phyloP scores from a whole-genome alignment of 305 asterid genomes.

The Salvia sclarea region DNA sequence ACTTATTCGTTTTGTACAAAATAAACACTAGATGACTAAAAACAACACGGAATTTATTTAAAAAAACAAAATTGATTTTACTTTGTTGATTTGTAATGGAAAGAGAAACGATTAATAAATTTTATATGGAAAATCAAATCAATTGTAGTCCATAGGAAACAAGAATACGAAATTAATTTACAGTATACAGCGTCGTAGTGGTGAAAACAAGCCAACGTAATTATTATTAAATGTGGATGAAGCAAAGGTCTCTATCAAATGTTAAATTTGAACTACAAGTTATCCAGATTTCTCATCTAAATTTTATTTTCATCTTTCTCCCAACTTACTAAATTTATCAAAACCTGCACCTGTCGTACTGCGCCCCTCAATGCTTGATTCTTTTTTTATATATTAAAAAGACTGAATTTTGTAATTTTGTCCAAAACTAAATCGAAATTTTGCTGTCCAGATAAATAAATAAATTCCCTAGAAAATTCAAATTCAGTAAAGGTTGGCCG shows the following conservation, averaged over 20 bases:
- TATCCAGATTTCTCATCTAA: not conserved
- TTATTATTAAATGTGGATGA: slow-evolving; percentile 6
- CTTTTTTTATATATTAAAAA: not conserved
- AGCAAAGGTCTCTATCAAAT: not conserved
- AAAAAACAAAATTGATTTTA: no score
- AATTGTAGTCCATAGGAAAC: not conserved
- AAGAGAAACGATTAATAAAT: not conserved
- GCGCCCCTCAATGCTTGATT: no score
- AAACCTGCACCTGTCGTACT: not conserved
- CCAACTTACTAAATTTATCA: not conserved
- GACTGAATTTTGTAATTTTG: no score
- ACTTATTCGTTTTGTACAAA: no score
- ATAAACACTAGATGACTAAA: no score
- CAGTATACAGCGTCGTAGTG: not conserved
- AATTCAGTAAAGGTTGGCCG: slow-evolving; percentile 11
- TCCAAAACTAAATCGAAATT: not conserved
- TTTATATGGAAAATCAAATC: not conserved
- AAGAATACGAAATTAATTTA: not conserved
- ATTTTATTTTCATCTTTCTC: no score
- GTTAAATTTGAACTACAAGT: not conserved
- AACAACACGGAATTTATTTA: no score
- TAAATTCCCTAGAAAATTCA: slow-evolving; percentile 16
- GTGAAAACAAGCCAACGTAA: not conserved
- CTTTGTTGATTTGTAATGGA: not conserved
- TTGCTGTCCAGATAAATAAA: not conserved